Evolutionary conservation across 192 early-diverging fungal species (phyloP).

Genomic region (Entomortierella lignicola): DNA sequence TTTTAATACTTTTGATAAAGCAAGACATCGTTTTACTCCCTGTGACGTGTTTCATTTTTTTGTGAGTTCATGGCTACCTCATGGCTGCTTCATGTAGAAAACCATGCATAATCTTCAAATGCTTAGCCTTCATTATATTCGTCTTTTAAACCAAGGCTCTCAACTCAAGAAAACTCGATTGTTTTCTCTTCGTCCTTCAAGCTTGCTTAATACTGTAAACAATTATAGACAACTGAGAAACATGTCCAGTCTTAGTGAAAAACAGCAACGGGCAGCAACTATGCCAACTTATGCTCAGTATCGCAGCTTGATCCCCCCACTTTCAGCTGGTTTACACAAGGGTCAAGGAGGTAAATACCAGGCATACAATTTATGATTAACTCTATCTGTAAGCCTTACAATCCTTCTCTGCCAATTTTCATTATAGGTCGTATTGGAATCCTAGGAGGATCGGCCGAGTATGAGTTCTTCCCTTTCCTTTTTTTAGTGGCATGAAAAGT

Average conservation of each 20-base stretch:
- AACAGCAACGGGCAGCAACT: slow-evolving; percentile 11
- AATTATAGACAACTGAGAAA: not conserved
- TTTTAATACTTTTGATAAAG: slow-evolving; percentile 5
- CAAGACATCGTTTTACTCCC: not conserved
- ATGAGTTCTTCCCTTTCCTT: too few relatives aligned
- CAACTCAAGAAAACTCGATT: not conserved
- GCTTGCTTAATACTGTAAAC: not conserved
- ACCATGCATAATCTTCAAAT: not conserved
- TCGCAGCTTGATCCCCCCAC: slow-evolving; percentile 64
- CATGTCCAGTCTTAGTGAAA: slow-evolving; percentile 17
- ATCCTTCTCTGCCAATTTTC: not conserved
- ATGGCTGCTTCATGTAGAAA: too few relatives aligned
- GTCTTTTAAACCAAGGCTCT: too few relatives aligned
- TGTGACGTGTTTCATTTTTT: not conserved
- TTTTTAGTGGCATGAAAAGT: too few relatives aligned
- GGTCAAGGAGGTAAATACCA: slow-evolving; percentile 76
- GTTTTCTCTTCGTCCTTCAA: not conserved
- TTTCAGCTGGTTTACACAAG: slow-evolving; percentile 73
- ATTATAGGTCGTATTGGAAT: slow-evolving; percentile 74
- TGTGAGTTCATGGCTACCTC: too few relatives aligned
- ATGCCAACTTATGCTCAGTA: slow-evolving; percentile 27
- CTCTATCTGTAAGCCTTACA: not conserved
- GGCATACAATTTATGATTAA: not conserved
- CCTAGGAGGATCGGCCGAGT: slow-evolving; percentile 90
- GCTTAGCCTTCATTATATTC: too few relatives aligned